Evolutionary conservation across 2,329 filamentous ascomycete genomes (phyloP), one percentile per base, ranked within the genome.

Genomic region (Pyrenochaeta sp.): DNA sequence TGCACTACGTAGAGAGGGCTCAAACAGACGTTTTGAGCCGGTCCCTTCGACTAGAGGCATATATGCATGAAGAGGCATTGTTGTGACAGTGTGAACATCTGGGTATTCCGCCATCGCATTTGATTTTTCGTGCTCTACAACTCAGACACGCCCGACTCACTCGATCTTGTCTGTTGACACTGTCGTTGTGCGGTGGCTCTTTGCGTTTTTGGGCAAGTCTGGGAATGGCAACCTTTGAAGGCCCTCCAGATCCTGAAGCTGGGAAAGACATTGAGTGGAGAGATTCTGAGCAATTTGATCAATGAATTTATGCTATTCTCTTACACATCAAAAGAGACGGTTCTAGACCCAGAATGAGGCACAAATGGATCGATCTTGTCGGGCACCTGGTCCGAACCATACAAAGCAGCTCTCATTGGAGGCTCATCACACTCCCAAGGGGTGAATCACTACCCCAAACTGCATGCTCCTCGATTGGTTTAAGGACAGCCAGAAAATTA

Each of bases 111-210:
- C 75, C 75, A 59, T 72, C 71, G 59, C 75, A 77, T 40, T 73
- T 76, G 54, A 75, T 70, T 50, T 77, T 77, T 18, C 74, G 63
- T 14, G 63, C 54, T 9, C 74, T 67, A 53, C 75, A 77, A 29
- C 56, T 67, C 31, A 69, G 54, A 47, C 75, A 77, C 5, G 75
- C 75, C 21, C 66, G 59, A 21, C 51, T 52, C 5, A 69, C 68
- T 36, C 71, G 56, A 41, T 61, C 49, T 21, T 48, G 65, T 45
- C 59, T 63, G 29, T 29, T 54, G 10, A 47, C 44, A 10, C 29
- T 29, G n/a, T 51, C 20, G 21, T 55, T 58, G 9, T 56, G 54
- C 12, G 56, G 53, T 29, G 60, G 52, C 10, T 68, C 61, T 20
- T 42, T 32, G n/a, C 57, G 63, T 39, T 57, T 59, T 11, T 62